These are phyloP conservation scores for Lachnellula arida DNA, from an alignment of 2,329 filamentous ascomycete species.

Conservation along the genomic window DNA sequence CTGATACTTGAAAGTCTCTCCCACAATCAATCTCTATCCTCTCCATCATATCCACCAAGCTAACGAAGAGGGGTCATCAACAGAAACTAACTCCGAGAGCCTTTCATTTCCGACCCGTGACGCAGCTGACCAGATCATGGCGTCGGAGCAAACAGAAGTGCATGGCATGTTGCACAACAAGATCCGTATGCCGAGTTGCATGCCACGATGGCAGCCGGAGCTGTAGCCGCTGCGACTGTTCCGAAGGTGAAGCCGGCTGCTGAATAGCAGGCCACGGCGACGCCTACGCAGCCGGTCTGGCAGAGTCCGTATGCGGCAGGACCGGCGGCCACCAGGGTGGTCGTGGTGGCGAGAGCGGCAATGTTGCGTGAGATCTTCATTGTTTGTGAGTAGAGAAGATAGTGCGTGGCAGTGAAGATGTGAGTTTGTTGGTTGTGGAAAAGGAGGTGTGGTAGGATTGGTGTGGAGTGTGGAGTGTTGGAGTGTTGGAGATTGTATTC, in stretches of 20 bases:
- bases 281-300: conserved; percentile 41
- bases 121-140: conserved; percentile 20
- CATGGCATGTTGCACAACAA: conserved; percentile 43
- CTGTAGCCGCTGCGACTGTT: conserved; percentile 31
- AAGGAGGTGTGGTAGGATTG: no score
- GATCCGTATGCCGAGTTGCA: conserved; percentile 43
- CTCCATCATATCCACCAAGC: no score
- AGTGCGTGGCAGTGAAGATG: no score
- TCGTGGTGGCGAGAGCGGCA: no score
- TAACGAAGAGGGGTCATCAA: no score
- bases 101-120: no score
- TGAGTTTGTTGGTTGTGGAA: no score
- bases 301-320: conserved; percentile 41
- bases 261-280: conserved; percentile 43
- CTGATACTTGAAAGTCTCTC: no score
- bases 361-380: background rate
- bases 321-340: conserved; percentile 22
- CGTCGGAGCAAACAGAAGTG: conserved; percentile 32
- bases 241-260: conserved; percentile 42
- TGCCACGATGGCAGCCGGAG: conserved; percentile 37
- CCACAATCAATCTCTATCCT: no score
- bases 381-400: background rate
- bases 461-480: no score
- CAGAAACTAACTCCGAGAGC: no score
- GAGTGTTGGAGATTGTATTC: no score